Base-by-base conservation (phyloP, 768 basidiomycete species). In the Termitomyces sp. region DNA sequence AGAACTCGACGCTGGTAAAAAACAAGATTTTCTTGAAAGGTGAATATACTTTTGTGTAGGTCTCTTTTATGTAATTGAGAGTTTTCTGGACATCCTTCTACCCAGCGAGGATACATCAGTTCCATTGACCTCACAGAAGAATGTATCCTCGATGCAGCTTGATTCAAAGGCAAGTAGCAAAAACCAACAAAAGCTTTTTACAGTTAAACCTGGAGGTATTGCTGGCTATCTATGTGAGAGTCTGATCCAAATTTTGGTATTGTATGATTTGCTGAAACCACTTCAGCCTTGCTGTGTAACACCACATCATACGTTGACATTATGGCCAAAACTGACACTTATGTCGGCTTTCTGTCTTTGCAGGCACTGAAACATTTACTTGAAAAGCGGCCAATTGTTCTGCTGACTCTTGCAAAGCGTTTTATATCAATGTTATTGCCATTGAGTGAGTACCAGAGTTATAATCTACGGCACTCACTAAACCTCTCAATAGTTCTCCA, bases 291-390 rank as follows among this genome's bases (percentile, higher is more conserved):
- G 0, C 80, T 98, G 4, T 93, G 92, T 63, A 89, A 87, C 54
- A 94, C 90, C 28, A 87, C 94, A 6, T 96, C 94, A 2, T 99
- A 98, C 67, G 95, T 98, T 45, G 93, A 96, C 69, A 97, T 99
- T 69, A 88, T 81, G 62, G 94, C 97, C 5, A 98, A 98, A 76
- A 98, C 95, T 0, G 96, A 99, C 68, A 90, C 88, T n/a, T 99
- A 96, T 65, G 97, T 98, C 61, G 97, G 97, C 0, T 96, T 96
- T 71, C 72, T 99, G 30, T 92, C 97, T 1, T 85, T 90, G 3
- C 82, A 88, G 66, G 89, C 96, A 6, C 75, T 99, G 56, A 94
- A 98, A 67, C 79, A 90, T 24, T 79, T 99, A 55, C 80, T 98
- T 43, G 97, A 98, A 71, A 88, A 94, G 64, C 81, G 91, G 48